Conservation (phyloP, 352 stramenopile genomes). For the Pythium folliculosum region DNA sequence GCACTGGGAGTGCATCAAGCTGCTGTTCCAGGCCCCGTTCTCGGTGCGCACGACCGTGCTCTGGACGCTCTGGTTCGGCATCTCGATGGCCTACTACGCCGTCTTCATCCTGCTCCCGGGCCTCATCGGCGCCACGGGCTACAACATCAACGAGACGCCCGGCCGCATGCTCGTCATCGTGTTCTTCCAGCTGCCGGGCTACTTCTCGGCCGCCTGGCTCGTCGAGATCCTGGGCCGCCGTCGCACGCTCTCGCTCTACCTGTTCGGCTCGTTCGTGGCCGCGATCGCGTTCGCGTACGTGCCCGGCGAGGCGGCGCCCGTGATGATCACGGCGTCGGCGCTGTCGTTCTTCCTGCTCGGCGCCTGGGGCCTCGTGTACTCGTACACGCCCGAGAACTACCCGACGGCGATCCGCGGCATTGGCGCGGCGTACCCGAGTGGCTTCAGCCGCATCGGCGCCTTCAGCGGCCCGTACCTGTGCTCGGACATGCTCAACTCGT, state of each 20-base stretch:
- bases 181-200: constrained; percentile 62
- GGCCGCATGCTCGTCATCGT: constrained; percentile 61
- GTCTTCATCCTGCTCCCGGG: constrained; percentile 66
- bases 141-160: constrained; percentile 60
- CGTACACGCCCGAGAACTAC: constrained; percentile 80
- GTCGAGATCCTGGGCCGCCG: constrained; percentile 61
- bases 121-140: constrained; percentile 57
- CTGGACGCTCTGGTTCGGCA: constrained; percentile 69
- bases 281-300: constrained; percentile 70
- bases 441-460: constrained; percentile 67
- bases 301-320: constrained; percentile 33
- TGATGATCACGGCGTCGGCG: constrained; percentile 54
- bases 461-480: constrained; percentile 70
- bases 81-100: constrained; percentile 74
- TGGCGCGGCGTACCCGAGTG: constrained; percentile 59
- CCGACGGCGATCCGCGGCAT: constrained; percentile 70
- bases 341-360: constrained; percentile 75
- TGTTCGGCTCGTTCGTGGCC: constrained; percentile 44
- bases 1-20: constrained; percentile 49
- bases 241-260: constrained; percentile 54
- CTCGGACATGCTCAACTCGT: constrained; percentile 55
- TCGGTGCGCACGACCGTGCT: constrained; percentile 53
- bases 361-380: constrained; percentile 68
- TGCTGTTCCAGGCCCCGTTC: constrained; percentile 61
- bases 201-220: constrained; percentile 50